Percentiles rank a stretch among this genome's conserved stretches.
These are phyloP conservation scores for Kwoniella bestiolae DNA, from an alignment of 768 basidiomycete genomes.

Conservation along the genomic window DNA sequence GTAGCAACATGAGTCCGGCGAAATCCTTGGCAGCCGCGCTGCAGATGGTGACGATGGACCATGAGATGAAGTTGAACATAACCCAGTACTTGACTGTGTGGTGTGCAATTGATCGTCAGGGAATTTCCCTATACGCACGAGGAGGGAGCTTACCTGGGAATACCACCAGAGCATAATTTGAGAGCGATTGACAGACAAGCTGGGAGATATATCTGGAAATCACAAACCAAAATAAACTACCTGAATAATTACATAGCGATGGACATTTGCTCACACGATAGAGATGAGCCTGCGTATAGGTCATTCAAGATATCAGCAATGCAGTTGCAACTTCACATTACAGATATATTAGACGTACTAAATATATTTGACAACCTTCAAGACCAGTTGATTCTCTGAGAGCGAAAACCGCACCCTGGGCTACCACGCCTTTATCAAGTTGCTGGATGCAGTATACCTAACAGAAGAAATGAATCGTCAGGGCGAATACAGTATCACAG, in stretches of 20 bases:
- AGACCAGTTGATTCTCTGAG: constrained; percentile 55
- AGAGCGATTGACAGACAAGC: constrained; percentile 39
- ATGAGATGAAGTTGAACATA: constrained; percentile 45
- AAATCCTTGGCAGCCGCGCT: constrained; percentile 41
- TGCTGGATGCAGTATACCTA: constrained; percentile 26
- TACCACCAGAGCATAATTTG: constrained; percentile 46
- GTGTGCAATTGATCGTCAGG: not conserved
- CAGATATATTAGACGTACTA: constrained; percentile 60
- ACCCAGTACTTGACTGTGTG: constrained; percentile 40
- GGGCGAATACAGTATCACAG: not conserved
- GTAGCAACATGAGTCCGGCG: constrained; percentile 34
- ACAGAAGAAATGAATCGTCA: not conserved
- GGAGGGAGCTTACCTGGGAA: constrained; percentile 29
- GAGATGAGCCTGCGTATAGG: constrained; percentile 56
- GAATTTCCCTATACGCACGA: not conserved
- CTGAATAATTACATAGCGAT: too few species aligned
- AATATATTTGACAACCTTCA: constrained; percentile 60
- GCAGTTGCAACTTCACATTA: not conserved
- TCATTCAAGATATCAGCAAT: not conserved
- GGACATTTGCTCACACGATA: constrained; percentile 40
- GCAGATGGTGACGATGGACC: constrained; percentile 40
- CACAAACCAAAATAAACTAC: too few species aligned
- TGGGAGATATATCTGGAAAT: constrained; percentile 43
- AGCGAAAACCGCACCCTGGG: constrained; percentile 63
- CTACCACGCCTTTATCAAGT: constrained; percentile 60